phyloP scores from a whole-genome alignment of 192 early-diverging fungal species.

The Mortierella alpina region DNA sequence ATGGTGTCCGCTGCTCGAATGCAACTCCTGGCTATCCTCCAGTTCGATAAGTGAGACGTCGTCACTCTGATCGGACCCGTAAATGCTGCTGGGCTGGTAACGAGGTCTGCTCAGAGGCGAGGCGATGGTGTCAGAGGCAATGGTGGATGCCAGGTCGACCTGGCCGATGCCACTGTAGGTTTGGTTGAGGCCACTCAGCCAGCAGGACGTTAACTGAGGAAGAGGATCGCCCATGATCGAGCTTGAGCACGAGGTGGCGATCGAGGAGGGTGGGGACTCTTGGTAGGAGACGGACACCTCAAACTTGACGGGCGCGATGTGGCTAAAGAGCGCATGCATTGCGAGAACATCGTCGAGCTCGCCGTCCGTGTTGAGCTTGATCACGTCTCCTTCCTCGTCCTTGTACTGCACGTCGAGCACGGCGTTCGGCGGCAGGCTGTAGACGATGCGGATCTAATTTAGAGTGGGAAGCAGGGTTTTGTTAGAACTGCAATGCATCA shows the following conservation, averaged over 20 bases:
- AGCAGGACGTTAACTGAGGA: conserved; percentile 15
- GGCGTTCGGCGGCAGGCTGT: conserved; percentile 13
- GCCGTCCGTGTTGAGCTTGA: conserved; percentile 42
- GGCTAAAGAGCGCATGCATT: conserved; percentile 34
- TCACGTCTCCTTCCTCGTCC: conserved; percentile 44
- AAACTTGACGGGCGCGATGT: conserved; percentile 32
- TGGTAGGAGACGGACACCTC: conserved; percentile 12
- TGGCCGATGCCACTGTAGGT: not conserved
- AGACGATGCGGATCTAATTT: conserved; percentile 42
- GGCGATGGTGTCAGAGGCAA: not conserved
- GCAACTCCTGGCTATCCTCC: conserved; percentile 15
- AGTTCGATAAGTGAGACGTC: conserved; percentile 46
- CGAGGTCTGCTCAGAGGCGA: not conserved
- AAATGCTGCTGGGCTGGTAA: conserved; percentile 8
- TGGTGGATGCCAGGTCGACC: not conserved
- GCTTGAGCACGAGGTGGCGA: not conserved
- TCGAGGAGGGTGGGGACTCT: not conserved
- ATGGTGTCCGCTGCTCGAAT: not conserved
- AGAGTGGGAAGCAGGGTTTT: not conserved
- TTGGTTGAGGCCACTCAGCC: conserved; percentile 3
- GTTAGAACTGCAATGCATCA: no score
- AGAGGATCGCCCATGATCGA: not conserved
- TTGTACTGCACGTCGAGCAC: conserved; percentile 30
- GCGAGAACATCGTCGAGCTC: conserved; percentile 46
- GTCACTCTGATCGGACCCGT: conserved; percentile 26